Conservation (phyloP, 2,329 filamentous ascomycete genomes). For the Colletotrichum horii region DNA sequence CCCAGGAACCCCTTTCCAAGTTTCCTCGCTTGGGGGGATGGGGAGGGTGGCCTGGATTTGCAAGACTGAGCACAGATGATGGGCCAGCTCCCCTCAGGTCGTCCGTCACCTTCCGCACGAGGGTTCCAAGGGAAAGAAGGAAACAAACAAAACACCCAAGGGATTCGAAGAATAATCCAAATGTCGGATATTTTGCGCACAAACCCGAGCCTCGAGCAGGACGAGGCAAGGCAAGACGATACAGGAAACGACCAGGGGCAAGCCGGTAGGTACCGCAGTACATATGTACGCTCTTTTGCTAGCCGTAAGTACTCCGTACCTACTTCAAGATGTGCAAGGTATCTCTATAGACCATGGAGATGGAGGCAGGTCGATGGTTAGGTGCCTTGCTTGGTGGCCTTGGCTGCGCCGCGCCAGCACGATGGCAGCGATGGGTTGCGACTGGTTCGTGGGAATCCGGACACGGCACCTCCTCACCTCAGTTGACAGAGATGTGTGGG, state of each 20-base stretch:
- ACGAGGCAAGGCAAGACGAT: not conserved
- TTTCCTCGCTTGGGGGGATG: not conserved
- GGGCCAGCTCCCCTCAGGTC: not conserved
- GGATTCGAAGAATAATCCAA: not conserved
- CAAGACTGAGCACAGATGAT: not conserved
- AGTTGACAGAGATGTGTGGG: not conserved
- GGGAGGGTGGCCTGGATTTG: not conserved
- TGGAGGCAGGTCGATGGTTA: not conserved
- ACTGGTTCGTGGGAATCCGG: conserved; percentile 21
- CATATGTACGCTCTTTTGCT: not conserved
- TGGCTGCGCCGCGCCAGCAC: not conserved
- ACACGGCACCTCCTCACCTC: conserved; percentile 7
- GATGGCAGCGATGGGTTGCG: conserved; percentile 16
- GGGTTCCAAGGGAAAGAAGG: not conserved
- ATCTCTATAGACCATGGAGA: not conserved
- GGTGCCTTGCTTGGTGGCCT: not conserved
- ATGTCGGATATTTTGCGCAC: not conserved
- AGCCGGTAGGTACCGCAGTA: not conserved
- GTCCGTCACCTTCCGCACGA: not conserved
- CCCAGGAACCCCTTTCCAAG: not conserved
- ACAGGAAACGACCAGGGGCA: not conserved
- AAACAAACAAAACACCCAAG: not conserved
- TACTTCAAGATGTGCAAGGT: not conserved
- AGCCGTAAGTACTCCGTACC: not conserved
- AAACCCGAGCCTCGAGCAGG: not conserved